A percentile compares a stretch with the other conserved stretches of the same genome.
phyloP scores from a whole-genome alignment of 2,329 filamentous ascomycete genomes.

The Volutella citrinella region DNA sequence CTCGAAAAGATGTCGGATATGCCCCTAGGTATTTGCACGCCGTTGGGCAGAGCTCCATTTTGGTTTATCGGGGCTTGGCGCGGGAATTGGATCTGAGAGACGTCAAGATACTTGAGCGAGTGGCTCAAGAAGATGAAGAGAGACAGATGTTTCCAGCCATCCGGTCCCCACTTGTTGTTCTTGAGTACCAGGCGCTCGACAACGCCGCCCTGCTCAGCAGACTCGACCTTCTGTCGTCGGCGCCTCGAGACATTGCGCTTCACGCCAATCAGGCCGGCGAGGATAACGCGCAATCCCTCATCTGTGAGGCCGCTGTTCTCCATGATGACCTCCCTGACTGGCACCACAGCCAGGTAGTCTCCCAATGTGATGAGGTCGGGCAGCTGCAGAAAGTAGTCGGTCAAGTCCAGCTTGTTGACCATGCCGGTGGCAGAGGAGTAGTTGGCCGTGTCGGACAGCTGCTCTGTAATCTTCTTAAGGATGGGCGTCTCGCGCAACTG shows the following conservation, averaged over 20 bases:
- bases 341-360: conserved; percentile 91
- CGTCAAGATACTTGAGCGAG: conserved; percentile 79
- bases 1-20: conserved; percentile 66
- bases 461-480: conserved; percentile 85
- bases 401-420: conserved; percentile 79
- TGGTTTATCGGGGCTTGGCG: conserved; percentile 29
- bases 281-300: conserved; percentile 79
- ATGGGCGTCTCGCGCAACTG: conserved; percentile 91
- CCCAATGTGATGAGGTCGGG: conserved; percentile 83
- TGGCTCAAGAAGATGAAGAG: conserved; percentile 88
- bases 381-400: conserved; percentile 78
- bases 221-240: conserved; percentile 42
- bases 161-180: conserved; percentile 82
- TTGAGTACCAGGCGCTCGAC: conserved; percentile 86
- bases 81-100: conserved; percentile 82
- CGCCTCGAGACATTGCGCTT: conserved; percentile 61
- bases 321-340: conserved; percentile 79
- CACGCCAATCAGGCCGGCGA: conserved; percentile 80
- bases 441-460: conserved; percentile 71
- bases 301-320: conserved; percentile 87
- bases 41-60: conserved; percentile 31
- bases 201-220: conserved; percentile 61
- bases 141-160: conserved; percentile 89
- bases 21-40: conserved; percentile 30
- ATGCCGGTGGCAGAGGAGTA: conserved; percentile 66